A percentile compares a stretch with the other conserved stretches of the same genome.
Conservation (phyloP, 179 eudicot species). For the Camellia oleifera region DNA sequence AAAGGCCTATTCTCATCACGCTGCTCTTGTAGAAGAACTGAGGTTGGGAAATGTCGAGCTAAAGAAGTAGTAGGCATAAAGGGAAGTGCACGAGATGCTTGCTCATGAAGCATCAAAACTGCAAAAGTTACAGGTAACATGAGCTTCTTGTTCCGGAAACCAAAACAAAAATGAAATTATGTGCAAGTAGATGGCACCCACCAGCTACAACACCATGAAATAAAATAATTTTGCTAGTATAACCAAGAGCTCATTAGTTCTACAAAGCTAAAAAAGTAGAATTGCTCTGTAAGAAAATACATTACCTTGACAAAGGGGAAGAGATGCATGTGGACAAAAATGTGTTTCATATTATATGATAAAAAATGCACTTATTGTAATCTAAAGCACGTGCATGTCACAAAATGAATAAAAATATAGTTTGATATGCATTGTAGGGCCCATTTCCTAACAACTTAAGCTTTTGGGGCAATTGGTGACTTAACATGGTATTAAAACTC, state of each 20-base stretch:
- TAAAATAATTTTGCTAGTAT: neutral
- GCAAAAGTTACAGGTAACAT: conserved; percentile 26
- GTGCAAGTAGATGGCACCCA: conserved; percentile 6
- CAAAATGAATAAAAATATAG: no score
- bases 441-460: no score
- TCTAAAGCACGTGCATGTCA: no score
- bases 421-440: no score
- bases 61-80: conserved; percentile 40
- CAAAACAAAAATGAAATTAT: neutral
- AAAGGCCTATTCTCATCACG: conserved; percentile 52
- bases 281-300: neutral
- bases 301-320: neutral
- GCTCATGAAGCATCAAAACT: conserved; percentile 67
- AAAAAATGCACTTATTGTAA: neutral
- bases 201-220: neutral
- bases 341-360: neutral
- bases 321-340: neutral
- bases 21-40: conserved; percentile 63
- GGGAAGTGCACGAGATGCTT: conserved; percentile 41
- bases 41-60: conserved; percentile 53
- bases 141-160: conserved; percentile 3
- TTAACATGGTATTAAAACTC: no score
- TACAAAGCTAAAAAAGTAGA: neutral
- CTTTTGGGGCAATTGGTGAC: no score
- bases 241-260: neutral